Percentiles rank a stretch among this genome's conserved stretches.
phyloP scores from a whole-genome alignment of 345 rosid genomes.

The Gossypium arboreum region DNA sequence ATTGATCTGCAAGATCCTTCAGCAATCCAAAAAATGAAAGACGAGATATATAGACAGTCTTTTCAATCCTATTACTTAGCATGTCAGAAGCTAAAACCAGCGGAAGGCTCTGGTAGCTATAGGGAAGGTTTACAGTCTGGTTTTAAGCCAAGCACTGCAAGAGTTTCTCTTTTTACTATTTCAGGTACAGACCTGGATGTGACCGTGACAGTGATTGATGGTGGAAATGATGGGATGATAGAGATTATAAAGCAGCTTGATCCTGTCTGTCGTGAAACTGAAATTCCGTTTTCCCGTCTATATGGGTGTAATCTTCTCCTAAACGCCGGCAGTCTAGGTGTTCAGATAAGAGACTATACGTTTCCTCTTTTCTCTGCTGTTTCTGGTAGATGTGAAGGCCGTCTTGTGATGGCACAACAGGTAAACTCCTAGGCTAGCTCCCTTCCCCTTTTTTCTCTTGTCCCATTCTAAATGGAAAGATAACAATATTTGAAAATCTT shows the following conservation, averaged over 20 bases:
- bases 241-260: constrained; percentile 77
- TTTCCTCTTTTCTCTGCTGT: constrained; percentile 78
- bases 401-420: constrained; percentile 90
- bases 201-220: constrained; percentile 69
- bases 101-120: constrained; percentile 83
- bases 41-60: constrained; percentile 61
- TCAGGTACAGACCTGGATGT: constrained; percentile 79
- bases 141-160: constrained; percentile 65
- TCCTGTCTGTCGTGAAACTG: constrained; percentile 59
- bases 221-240: constrained; percentile 87
- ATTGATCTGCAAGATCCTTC: constrained; percentile 60
- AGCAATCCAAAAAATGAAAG: constrained; percentile 53
- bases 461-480: neutral
- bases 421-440: constrained; percentile 31
- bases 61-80: constrained; percentile 82
- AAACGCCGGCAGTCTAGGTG: constrained; percentile 54
- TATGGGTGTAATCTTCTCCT: constrained; percentile 74
- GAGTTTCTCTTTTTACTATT: constrained; percentile 73
- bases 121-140: constrained; percentile 82
- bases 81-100: constrained; percentile 64
- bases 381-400: constrained; percentile 83
- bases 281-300: constrained; percentile 88
- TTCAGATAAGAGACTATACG: constrained; percentile 73
- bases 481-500: neutral
- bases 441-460: constrained; percentile 10